Base-by-base conservation (phyloP, 345 rosid species). In the Aquilaria sinensis region DNA sequence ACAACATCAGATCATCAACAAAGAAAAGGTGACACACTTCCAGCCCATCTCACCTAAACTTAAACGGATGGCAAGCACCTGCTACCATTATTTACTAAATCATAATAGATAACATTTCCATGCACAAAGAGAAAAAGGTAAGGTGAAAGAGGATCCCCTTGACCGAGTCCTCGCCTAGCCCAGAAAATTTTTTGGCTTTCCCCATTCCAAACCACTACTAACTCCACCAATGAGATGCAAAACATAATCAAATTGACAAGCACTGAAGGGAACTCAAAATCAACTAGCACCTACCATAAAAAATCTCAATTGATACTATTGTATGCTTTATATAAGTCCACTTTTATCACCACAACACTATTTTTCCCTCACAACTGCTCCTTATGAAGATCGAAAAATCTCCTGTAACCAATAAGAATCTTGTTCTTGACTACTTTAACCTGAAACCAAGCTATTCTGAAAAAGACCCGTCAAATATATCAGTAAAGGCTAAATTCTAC, bases 141-240 rank as follows among this genome's bases (percentile, higher is more conserved):
- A 0, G 66, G 66, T 2, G 66, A 63, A 2, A 55, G 4, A 0
- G 61, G n/a, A 10, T 56, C 68, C 2, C 68, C 61, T 7, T 65
- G 53, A 0, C 61, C 2, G 0, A 56, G 12, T 0, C 60, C 60
- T 12, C 46, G 10, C 2, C 29, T 37, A 1, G 56, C 29, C 14
- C 10, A 2, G 16, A 53, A 53, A 53, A 31, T 9, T 13, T 53
- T 31, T 15, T 13, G 56, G 29, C 23, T 53, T 14, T 53, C 56
- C 2, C 56, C 56, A 53, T 53, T 53, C 56, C 3, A 53, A 4
- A 10, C 9, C 14, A n/a, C 14, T n/a, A 6, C 9, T 4, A 51
- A 8, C 54, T 6, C 5, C 9, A 6, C n/a, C 9, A 13, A 51
- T 4, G 9, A 8, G 14, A 51, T 6, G 5, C 16, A 51, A 13